These are phyloP conservation scores for Aureobasidium musti DNA, from an alignment of 2,329 filamentous ascomycete genomes.

Conservation along the genomic window DNA sequence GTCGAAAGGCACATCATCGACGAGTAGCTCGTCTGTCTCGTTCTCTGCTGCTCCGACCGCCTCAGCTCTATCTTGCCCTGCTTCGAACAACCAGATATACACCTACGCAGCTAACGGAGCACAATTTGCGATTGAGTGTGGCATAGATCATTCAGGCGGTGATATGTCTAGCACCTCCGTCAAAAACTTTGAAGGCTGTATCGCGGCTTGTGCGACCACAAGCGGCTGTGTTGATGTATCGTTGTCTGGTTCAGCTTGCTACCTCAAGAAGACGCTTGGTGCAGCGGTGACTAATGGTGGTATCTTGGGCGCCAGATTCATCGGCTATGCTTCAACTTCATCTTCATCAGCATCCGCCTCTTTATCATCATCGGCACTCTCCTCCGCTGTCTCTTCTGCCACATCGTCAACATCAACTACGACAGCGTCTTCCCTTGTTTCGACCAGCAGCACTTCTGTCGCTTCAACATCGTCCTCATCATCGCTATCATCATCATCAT, in stretches of 20 bases:
- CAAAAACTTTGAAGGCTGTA: conserved; percentile 33
- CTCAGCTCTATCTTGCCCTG: conserved; percentile 33
- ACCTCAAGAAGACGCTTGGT: conserved; percentile 33
- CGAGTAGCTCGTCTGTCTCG: conserved; percentile 12
- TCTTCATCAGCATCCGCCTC: background rate
- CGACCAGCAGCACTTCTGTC: background rate
- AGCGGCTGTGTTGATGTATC: conserved; percentile 35
- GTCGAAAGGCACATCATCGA: conserved; percentile 13
- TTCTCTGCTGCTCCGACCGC: conserved; percentile 31
- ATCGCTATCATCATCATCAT: background rate
- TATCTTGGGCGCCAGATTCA: conserved; percentile 37
- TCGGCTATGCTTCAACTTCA: conserved; percentile 22
- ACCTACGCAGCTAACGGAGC: conserved; percentile 31
- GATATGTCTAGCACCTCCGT: conserved; percentile 34
- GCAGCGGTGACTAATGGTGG: conserved; percentile 31
- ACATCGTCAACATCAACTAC: background rate
- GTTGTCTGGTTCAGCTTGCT: conserved; percentile 34
- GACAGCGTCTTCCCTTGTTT: background rate
- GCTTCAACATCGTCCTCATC: background rate
- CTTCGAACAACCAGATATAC: conserved; percentile 34
- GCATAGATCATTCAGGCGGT: conserved; percentile 38
- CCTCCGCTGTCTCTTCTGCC: background rate
- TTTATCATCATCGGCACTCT: background rate
- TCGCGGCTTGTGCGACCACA: conserved; percentile 35
- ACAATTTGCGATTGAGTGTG: conserved; percentile 39